Evolutionary conservation across 169 alveolate genomes (phyloP).

Genomic region (Cryptosporidium tyzzeri): DNA sequence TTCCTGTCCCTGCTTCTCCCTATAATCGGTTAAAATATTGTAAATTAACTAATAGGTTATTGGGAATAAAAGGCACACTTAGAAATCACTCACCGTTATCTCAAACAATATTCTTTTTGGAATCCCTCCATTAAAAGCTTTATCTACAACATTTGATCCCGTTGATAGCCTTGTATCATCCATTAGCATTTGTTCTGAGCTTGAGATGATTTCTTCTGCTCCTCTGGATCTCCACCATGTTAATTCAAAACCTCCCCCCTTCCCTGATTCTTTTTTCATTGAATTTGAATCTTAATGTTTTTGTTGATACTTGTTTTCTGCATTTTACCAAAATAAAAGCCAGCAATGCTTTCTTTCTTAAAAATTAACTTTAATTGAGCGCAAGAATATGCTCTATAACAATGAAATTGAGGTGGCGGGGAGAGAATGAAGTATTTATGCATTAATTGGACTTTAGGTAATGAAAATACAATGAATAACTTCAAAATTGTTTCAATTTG

Average conservation of each 20-base stretch:
- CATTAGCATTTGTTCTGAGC: not conserved
- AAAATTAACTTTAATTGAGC: not conserved
- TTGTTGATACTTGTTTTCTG: not conserved
- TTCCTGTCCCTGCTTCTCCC: conserved; percentile 76
- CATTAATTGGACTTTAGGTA: not conserved
- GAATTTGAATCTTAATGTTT: not conserved
- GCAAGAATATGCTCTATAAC: not conserved
- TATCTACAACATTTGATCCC: conserved; percentile 35
- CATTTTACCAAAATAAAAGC: not conserved
- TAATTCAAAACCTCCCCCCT: not conserved
- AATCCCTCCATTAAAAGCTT: conserved; percentile 56
- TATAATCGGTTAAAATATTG: not conserved
- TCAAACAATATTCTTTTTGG: conserved; percentile 52
- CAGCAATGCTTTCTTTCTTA: not conserved
- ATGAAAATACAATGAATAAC: not conserved
- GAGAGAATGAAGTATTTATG: not conserved
- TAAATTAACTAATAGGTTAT: not conserved
- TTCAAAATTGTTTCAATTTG: too few species aligned
- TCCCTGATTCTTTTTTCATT: not conserved
- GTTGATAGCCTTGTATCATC: conserved; percentile 38
- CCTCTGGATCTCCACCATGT: conserved; percentile 73
- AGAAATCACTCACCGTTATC: conserved; percentile 53
- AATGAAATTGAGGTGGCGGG: not conserved
- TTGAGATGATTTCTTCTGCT: conserved; percentile 31
- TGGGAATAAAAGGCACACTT: not conserved